phyloP scores from a whole-genome alignment of 306 rosid genomes.

The Begonia peltatifolia region DNA sequence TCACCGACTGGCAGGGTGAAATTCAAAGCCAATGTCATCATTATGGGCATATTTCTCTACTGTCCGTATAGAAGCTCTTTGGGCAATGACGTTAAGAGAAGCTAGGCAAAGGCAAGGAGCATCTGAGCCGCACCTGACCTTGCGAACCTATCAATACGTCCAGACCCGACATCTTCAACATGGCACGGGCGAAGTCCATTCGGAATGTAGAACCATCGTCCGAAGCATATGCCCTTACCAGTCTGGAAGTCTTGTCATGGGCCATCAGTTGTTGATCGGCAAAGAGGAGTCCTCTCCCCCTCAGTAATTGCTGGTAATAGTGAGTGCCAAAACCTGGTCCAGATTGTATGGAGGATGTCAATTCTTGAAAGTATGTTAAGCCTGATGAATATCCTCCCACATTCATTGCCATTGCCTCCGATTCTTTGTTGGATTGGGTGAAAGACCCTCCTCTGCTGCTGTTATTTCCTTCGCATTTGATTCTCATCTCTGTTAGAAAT shows the following conservation, averaged over 20 bases:
- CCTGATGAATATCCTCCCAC: conserved; percentile 14
- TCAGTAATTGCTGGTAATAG: conserved; percentile 44
- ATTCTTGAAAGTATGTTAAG: conserved; percentile 27
- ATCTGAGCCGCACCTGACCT: conserved; percentile 23
- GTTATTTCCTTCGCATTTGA: conserved; percentile 21
- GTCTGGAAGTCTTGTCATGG: conserved; percentile 33
- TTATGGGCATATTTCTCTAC: not conserved
- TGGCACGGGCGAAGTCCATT: conserved; percentile 53
- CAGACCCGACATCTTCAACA: conserved; percentile 58
- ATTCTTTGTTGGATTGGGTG: conserved; percentile 7
- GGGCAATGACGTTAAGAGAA: not conserved
- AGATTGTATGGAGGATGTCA: conserved; percentile 33
- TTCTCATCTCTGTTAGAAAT: conserved; percentile 42
- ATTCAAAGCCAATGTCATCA: too few relatives aligned
- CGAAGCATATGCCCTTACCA: conserved; percentile 62
- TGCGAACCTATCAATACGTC: conserved; percentile 20
- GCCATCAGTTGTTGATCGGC: conserved; percentile 87
- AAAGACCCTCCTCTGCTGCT: conserved; percentile 7
- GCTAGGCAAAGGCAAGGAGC: conserved; percentile 1
- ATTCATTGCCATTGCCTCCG: conserved; percentile 8
- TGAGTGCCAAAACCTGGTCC: conserved; percentile 57
- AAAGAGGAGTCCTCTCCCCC: conserved; percentile 64
- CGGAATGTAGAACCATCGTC: conserved; percentile 70
- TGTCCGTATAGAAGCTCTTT: not conserved
- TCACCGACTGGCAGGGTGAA: too few relatives aligned